Percentiles rank a stretch among this genome's conserved stretches.
Conservation (phyloP, 2,329 filamentous ascomycete species). For the Neocatenulostroma microsporum region DNA sequence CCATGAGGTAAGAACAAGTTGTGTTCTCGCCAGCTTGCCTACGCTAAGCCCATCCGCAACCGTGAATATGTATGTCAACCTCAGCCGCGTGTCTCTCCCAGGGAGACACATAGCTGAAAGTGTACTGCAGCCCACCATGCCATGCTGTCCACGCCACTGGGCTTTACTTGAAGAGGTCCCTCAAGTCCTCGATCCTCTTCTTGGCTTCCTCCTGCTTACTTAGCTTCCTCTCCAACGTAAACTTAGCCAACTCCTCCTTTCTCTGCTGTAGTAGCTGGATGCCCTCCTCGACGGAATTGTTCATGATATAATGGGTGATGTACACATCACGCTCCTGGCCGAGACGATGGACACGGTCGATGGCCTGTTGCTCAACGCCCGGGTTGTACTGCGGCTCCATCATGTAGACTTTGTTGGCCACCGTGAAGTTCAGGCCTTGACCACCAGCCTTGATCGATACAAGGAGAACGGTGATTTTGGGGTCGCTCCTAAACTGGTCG, state of each 20-base stretch:
- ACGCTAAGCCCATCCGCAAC: too few species aligned
- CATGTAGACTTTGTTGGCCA: conserved; percentile 80
- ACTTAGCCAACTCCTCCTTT: conserved; percentile 82
- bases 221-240: conserved; percentile 63
- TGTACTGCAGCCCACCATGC: too few species aligned
- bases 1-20: too few species aligned
- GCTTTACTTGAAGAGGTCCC: conserved; percentile 48
- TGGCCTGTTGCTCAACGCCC: conserved; percentile 84
- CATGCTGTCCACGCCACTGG: too few species aligned
- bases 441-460: conserved; percentile 91
- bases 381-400: conserved; percentile 99
- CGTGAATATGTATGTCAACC: too few species aligned
- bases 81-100: too few species aligned
- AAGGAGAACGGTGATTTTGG: conserved; percentile 67
- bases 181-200: conserved; percentile 55
- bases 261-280: conserved; percentile 84
- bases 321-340: conserved; percentile 83
- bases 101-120: too few species aligned
- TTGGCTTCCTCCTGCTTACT: conserved; percentile 55
- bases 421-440: conserved; percentile 81
- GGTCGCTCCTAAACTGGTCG: conserved; percentile 66
- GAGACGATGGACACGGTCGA: conserved; percentile 85
- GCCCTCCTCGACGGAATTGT: conserved; percentile 83
- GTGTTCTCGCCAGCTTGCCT: too few species aligned
- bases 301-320: conserved; percentile 88